Base-by-base conservation (phyloP, 2,329 filamentous ascomycete genomes). In the Penicillium expansum region DNA sequence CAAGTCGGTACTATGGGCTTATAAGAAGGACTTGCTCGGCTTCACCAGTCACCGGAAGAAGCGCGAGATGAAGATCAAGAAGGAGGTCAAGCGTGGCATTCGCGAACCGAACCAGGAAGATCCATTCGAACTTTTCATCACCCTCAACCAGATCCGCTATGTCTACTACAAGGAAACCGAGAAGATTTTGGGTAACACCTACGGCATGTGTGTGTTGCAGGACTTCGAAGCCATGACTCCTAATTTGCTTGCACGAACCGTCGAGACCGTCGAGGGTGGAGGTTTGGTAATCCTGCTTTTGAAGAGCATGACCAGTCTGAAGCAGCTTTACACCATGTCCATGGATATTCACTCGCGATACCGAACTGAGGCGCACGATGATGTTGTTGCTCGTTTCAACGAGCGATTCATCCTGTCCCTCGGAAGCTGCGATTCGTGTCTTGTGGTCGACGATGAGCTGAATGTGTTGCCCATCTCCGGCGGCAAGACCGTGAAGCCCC, bases 131-230 rank as follows among this genome's bases (percentile, higher is more conserved):
- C 85, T 97, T 53, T 99, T 97, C 77, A 89, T 97, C 67, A 94
- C 92, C 57, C 86, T 96, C 56, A 90, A 97, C 79, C 92, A 97
- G 76, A 96, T 99, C 73, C 90, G 94, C 75, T 99, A 99, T 83
- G 91, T 94, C 56, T 99, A 96, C 82, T 99, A 99, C 82, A 99
- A 99, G 78, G 94, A 99, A 79, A 97, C 94, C 29, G 94, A 99
- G 70, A 97, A 97, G 82, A 97, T 99, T 71, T 78, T 97, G 55
- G 94, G 94, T 73, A 96, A 97, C 75, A 99, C 94, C 42, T 99
- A 94, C 72, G 93, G 93, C 72, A 97, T 97, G 91, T 97, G 92
- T 74, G 96, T 99, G 63, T 79, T 99, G 66, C 94, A 99, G 75
- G 94, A 99, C 72, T 99, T 99, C 69, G 94, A 99, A 76, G 94